These are phyloP conservation scores for Tolypocladium album DNA, from an alignment of 2,329 filamentous ascomycete genomes.

Conservation along the genomic window DNA sequence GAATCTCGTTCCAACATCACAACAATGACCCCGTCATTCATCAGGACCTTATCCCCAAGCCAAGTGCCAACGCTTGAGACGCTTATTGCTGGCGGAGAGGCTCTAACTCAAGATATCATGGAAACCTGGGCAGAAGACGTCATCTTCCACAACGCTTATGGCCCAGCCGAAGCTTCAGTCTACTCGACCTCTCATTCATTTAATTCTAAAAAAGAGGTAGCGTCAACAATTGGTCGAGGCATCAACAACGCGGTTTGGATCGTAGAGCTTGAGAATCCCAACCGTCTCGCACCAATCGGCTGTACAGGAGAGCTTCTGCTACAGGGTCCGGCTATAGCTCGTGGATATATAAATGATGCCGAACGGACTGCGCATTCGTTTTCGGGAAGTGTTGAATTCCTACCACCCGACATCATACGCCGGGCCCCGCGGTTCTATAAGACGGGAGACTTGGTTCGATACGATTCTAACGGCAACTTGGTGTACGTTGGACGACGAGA, in stretches of 20 bases:
- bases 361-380: slow-evolving; percentile 1
- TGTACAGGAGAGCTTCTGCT: slow-evolving; percentile 5
- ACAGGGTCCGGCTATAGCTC: slow-evolving; percentile 25
- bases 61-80: slow-evolving; percentile 5
- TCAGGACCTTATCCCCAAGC: slow-evolving; percentile 6
- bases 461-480: background rate
- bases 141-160: slow-evolving; percentile 7
- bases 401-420: slow-evolving; percentile 8
- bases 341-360: slow-evolving; percentile 27
- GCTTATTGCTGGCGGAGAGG: slow-evolving; percentile 7
- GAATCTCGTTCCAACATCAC: slow-evolving; percentile 2
- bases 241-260: slow-evolving; percentile 5
- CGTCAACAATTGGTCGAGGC: slow-evolving; percentile 4
- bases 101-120: slow-evolving; percentile 1
- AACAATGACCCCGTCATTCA: slow-evolving; percentile 9
- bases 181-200: slow-evolving; percentile 5
- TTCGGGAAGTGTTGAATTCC: slow-evolving; percentile 8
- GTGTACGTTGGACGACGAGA: slow-evolving; percentile 1
- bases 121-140: slow-evolving; percentile 7
- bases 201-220: slow-evolving; percentile 3
- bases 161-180: slow-evolving; percentile 8
- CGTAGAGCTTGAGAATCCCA: background rate
- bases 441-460: slow-evolving; percentile 7
- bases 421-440: slow-evolving; percentile 3
- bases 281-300: slow-evolving; percentile 1